These are phyloP conservation scores for Chalaropsis thielavioides DNA, from an alignment of 2,329 filamentous ascomycete species.

Conservation along the genomic window DNA sequence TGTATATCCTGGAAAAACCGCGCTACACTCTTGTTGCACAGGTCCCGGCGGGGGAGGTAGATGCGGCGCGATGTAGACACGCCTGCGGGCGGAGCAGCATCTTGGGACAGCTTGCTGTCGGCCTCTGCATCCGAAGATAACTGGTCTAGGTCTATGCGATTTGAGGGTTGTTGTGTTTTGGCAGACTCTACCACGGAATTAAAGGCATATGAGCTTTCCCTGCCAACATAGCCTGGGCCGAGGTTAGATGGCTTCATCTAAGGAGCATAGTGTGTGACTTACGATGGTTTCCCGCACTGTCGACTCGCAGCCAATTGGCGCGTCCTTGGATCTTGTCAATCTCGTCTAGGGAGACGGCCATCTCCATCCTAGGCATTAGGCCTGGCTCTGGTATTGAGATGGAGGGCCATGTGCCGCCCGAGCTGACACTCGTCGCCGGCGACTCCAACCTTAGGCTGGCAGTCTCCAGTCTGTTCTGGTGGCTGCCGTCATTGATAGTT, in stretches of 20 bases:
- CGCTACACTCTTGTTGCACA: slow-evolving; percentile 22
- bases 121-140: background rate
- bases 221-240: slow-evolving; percentile 20
- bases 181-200: slow-evolving; percentile 21
- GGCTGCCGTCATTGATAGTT: background rate
- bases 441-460: background rate
- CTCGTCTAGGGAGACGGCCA: background rate
- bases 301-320: background rate
- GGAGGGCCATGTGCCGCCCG: background rate
- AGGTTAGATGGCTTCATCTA: slow-evolving; percentile 5
- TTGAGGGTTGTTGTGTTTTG: slow-evolving; percentile 18
- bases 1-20: slow-evolving; percentile 23
- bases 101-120: background rate
- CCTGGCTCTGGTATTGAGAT: background rate
- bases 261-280: background rate
- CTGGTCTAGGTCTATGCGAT: background rate
- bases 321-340: slow-evolving; percentile 3
- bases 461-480: background rate
- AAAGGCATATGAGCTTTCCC: slow-evolving; percentile 21
- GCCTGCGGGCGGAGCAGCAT: slow-evolving; percentile 11
- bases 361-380: background rate
- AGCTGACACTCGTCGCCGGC: background rate
- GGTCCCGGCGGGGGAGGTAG: slow-evolving; percentile 22
- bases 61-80: slow-evolving; percentile 20
- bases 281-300: background rate